These are phyloP conservation scores for Brassica carinata DNA, from an alignment of 345 rosid species.

Conservation along the genomic window DNA sequence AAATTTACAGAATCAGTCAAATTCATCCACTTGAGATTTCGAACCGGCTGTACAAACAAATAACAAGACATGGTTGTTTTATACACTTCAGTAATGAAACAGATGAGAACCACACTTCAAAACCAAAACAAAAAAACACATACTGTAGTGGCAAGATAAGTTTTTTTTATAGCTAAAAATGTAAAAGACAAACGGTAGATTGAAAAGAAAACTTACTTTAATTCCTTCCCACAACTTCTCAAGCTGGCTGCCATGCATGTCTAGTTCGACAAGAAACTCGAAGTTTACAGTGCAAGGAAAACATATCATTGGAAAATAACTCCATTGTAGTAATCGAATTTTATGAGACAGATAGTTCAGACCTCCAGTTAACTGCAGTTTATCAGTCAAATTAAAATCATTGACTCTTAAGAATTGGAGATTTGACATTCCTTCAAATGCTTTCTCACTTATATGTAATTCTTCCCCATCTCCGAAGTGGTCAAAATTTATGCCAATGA, in stretches of 20 bases:
- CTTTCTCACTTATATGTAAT: not conserved
- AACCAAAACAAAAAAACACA: too few species aligned
- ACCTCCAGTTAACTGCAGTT: not conserved
- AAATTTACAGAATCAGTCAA: conserved; percentile 12
- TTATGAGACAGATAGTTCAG: not conserved
- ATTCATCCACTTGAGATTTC: conserved; percentile 15
- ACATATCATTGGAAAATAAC: conserved; percentile 4
- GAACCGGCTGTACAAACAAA: conserved; percentile 2
- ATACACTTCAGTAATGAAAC: not conserved
- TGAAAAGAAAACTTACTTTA: conserved; percentile 8
- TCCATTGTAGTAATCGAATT: conserved; percentile 26
- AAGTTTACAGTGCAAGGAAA: conserved; percentile 7
- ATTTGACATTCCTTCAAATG: not conserved
- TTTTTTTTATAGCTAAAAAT: not conserved
- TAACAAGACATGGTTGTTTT: not conserved
- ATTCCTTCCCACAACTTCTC: conserved; percentile 30
- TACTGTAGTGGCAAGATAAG: not conserved
- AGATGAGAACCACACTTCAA: not conserved
- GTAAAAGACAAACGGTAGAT: not conserved
- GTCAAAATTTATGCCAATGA: not conserved
- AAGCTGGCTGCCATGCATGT: not conserved
- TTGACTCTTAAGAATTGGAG: not conserved
- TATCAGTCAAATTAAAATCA: not conserved
- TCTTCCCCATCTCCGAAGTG: not conserved
- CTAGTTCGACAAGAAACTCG: conserved; percentile 16